Evolutionary conservation across 1,139 yeast species (phyloP).

Genomic region (Yamadazyma sp.): DNA sequence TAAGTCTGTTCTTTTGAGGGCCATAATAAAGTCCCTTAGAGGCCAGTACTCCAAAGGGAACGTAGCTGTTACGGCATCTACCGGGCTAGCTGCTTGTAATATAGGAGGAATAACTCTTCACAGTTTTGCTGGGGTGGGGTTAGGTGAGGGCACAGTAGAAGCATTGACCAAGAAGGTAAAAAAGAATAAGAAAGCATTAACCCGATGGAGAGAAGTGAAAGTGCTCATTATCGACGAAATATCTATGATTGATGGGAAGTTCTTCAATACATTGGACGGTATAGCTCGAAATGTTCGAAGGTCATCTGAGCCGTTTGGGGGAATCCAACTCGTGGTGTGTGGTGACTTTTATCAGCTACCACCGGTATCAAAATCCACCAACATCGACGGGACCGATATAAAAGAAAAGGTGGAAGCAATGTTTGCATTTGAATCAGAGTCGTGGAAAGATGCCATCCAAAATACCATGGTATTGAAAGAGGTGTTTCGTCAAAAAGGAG

Average conservation of each 20-base stretch:
- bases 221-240: constrained; percentile 84
- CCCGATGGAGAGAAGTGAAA: constrained; percentile 61
- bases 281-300: constrained; percentile 60
- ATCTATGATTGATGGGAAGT: constrained; percentile 81
- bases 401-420: constrained; percentile 23
- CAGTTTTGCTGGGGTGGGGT: constrained; percentile 83
- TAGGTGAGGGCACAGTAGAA: constrained; percentile 48
- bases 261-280: constrained; percentile 67
- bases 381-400: constrained; percentile 23
- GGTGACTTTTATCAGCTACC: constrained; percentile 94
- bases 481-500: constrained; percentile 92
- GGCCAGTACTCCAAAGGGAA: constrained; percentile 43
- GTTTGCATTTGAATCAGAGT: constrained; percentile 76
- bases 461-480: constrained; percentile 69
- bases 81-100: constrained; percentile 91
- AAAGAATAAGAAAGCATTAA: constrained; percentile 49
- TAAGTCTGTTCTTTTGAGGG: constrained; percentile 73
- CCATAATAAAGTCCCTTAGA: constrained; percentile 63
- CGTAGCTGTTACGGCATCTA: constrained; percentile 87
- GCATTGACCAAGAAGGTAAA: constrained; percentile 55
- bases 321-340: constrained; percentile 78
- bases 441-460: constrained; percentile 70
- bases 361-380: constrained; percentile 54
- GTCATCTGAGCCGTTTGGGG: constrained; percentile 71
- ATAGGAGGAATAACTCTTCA: constrained; percentile 87